phyloP scores from a whole-genome alignment of 1,139 yeast genomes.

The Lodderomyces orthopsilosis region DNA sequence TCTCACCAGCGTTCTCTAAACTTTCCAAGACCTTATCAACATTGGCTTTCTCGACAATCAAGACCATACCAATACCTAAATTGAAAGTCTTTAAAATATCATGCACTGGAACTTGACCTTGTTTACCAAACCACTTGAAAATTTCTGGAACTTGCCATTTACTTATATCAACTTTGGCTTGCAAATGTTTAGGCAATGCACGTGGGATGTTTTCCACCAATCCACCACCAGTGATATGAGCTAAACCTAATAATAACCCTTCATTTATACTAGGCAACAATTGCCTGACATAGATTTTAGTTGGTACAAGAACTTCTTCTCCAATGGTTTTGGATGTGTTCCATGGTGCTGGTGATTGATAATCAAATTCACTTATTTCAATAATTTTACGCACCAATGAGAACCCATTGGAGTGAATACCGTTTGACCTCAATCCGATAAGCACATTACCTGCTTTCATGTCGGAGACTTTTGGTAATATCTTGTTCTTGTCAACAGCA shows the following conservation, averaged over 20 bases:
- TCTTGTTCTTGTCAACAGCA: slow-evolving; percentile 79
- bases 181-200: slow-evolving; percentile 76
- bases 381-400: slow-evolving; percentile 94
- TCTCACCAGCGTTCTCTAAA: slow-evolving; percentile 65
- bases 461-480: slow-evolving; percentile 65
- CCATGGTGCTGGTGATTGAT: slow-evolving; percentile 86
- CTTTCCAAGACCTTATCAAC: slow-evolving; percentile 56
- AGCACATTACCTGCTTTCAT: slow-evolving; percentile 81
- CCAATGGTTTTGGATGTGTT: slow-evolving; percentile 69
- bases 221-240: slow-evolving; percentile 99
- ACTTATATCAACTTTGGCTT: slow-evolving; percentile 76
- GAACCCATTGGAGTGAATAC: slow-evolving; percentile 95
- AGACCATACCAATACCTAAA: slow-evolving; percentile 96
- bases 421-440: slow-evolving; percentile 85
- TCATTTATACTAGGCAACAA: slow-evolving; percentile 70
- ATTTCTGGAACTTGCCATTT: slow-evolving; percentile 85
- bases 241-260: slow-evolving; percentile 76
- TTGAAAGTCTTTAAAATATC: slow-evolving; percentile 91
- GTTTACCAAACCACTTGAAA: slow-evolving; percentile 89
- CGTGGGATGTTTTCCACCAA: slow-evolving; percentile 94
- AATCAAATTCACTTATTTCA: slow-evolving; percentile 66
- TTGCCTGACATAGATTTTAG: slow-evolving; percentile 92
- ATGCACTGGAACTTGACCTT: slow-evolving; percentile 82
- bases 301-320: slow-evolving; percentile 82
- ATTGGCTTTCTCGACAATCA: slow-evolving; percentile 66